Evolutionary conservation across 768 basidiomycete genomes (phyloP).

Genomic region (Russula ochroleuca): DNA sequence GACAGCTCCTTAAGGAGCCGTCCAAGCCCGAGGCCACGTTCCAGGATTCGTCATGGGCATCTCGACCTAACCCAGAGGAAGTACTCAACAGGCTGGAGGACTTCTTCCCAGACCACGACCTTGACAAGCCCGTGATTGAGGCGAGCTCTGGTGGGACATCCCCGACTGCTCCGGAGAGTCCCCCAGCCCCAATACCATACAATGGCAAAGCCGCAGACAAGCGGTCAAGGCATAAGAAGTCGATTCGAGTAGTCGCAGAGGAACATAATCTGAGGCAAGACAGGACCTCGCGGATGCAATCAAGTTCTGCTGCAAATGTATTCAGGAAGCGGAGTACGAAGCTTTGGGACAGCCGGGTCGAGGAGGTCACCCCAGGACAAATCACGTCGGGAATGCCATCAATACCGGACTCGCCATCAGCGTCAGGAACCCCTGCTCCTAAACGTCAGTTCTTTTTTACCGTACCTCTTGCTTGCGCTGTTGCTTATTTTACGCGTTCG

Average conservation of each 20-base stretch:
- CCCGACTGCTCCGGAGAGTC: constrained; percentile 57
- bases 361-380: constrained; percentile 84
- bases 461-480: constrained; percentile 2
- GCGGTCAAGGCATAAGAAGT: constrained; percentile 71
- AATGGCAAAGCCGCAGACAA: constrained; percentile 31
- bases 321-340: constrained; percentile 85
- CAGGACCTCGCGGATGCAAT: constrained; percentile 58
- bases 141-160: constrained; percentile 74
- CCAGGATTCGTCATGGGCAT: constrained; percentile 77
- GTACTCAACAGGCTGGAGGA: constrained; percentile 90
- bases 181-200: constrained; percentile 35
- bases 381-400: constrained; percentile 45
- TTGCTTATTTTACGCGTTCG: constrained; percentile 14
- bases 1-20: constrained; percentile 26
- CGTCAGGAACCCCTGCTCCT: constrained; percentile 39
- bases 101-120: constrained; percentile 94
- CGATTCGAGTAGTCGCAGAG: constrained; percentile 86
- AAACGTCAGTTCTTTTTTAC: constrained; percentile 51
- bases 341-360: constrained; percentile 89
- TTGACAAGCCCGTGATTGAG: constrained; percentile 95
- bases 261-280: constrained; percentile 79
- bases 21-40: constrained; percentile 51
- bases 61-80: constrained; percentile 86
- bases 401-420: constrained; percentile 57
- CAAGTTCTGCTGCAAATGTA: constrained; percentile 45